These are phyloP conservation scores for Colletotrichum orbiculare DNA, from an alignment of 2,329 filamentous ascomycete genomes.

Conservation along the genomic window DNA sequence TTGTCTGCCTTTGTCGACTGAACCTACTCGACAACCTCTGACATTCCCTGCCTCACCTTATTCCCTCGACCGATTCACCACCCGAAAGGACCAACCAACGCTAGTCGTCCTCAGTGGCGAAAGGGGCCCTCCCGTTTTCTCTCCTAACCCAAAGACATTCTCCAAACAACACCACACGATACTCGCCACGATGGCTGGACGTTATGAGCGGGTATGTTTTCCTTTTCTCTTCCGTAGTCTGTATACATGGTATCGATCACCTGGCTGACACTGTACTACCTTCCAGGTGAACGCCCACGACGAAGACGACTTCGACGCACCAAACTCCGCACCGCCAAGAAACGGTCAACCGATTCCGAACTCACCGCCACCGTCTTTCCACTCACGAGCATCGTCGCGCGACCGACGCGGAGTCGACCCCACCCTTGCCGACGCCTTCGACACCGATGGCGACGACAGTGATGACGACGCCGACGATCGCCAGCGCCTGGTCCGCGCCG, in stretches of 20 bases:
- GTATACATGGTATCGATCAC: background rate
- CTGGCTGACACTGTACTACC: conserved; percentile 35
- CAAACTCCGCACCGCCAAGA: conserved; percentile 46
- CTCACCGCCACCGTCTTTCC: conserved; percentile 86
- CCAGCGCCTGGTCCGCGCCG: conserved; percentile 84
- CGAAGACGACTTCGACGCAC: conserved; percentile 59
- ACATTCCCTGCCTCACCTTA: conserved; percentile 4
- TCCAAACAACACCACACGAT: background rate
- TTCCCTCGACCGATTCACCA: background rate
- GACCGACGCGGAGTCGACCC: conserved; percentile 70
- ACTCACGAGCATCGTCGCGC: conserved; percentile 77
- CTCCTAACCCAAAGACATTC: conserved; percentile 9
- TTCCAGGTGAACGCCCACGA: conserved; percentile 68
- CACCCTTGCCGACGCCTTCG: conserved; percentile 93
- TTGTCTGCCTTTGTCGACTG: background rate
- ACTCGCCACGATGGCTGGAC: conserved; percentile 59
- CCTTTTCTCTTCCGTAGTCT: background rate
- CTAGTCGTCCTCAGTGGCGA: conserved; percentile 33
- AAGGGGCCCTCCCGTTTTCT: conserved; percentile 15
- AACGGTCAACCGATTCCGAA: conserved; percentile 56
- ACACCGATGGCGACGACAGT: conserved; percentile 80
- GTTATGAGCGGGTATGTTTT: conserved; percentile 67
- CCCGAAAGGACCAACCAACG: background rate
- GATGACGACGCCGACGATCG: conserved; percentile 83
- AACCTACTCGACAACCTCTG: background rate